Percentiles rank a stretch among this genome's conserved stretches.
Evolutionary conservation across 2,329 filamentous ascomycete species (phyloP).

Genomic region (Leptosphaerulina australis): DNA sequence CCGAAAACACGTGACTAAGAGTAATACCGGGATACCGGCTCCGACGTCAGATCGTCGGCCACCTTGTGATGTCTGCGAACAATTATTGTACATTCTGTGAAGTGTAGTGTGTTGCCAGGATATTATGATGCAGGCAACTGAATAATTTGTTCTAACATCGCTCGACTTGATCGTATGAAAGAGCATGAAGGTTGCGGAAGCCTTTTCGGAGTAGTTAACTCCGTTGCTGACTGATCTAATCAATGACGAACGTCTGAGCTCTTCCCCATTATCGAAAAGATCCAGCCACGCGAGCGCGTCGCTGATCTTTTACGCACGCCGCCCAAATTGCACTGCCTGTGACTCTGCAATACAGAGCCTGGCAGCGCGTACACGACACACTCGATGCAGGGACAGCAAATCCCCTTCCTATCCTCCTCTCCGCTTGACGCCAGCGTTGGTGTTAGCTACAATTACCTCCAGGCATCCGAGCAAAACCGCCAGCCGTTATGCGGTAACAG

Average conservation of each 20-base stretch:
- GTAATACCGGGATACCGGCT: too few species aligned
- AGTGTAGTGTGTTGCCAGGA: too few species aligned
- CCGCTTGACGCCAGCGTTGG: constrained; percentile 22
- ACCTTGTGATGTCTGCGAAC: not conserved
- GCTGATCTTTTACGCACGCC: constrained; percentile 10
- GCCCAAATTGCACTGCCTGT: constrained; percentile 17
- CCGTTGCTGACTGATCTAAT: not conserved
- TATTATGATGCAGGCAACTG: too few species aligned
- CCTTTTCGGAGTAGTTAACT: too few species aligned
- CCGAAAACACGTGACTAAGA: too few species aligned
- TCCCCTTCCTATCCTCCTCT: constrained; percentile 40
- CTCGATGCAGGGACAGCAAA: constrained; percentile 49
- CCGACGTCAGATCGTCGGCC: not conserved
- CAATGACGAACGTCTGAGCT: constrained; percentile 19
- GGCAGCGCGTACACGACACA: constrained; percentile 25
- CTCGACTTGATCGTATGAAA: too few species aligned
- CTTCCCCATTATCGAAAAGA: constrained; percentile 9
- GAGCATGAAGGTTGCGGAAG: too few species aligned
- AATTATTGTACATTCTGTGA: not conserved
- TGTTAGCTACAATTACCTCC: constrained; percentile 60
- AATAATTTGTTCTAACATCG: too few species aligned
- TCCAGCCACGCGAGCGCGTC: constrained; percentile 9
- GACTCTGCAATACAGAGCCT: constrained; percentile 34
- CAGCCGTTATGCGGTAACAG: constrained; percentile 85
- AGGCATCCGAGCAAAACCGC: constrained; percentile 48